Evolutionary conservation across 208 protist genomes (phyloP), one percentile per base, ranked within the genome.

Genomic region (Leishmania martiniquensis): DNA sequence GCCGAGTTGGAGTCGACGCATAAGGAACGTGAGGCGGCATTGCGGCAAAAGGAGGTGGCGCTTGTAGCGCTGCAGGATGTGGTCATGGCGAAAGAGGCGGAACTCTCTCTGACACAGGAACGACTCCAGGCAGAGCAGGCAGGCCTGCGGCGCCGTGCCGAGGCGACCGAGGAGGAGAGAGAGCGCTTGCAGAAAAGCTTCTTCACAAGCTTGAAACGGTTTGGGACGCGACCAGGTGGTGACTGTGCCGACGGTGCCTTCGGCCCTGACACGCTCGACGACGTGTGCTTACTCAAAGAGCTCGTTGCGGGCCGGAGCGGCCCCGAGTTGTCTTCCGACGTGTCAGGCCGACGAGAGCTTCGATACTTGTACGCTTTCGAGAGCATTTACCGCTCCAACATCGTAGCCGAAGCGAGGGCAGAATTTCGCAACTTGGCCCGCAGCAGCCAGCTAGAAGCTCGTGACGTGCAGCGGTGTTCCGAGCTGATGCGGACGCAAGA

Each of bases 311-410:
- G 22, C 45, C 66, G 72, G 42, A 72, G 63, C 0, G 65, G 77
- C 45, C 20, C 29, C 20, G 66, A 52, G n/a, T 20, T 77, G 22
- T 29, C 81, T 10, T 13, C 76, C n/a, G 60, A 66, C 17, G 77
- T 73, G 34, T 70, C 85, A n/a, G 73, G 80, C 69, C 60, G 68
- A 4, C 80, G 81, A 17, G 85, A 89, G 80, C 62, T 83, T 42
- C 71, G 76, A 52, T 81, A 85, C 80, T 74, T 89, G 39, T 59
- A 70, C 45, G 77, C 78, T 17, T 80, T 80, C 29, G 86, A 89
- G 75, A 80, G 79, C 52, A 75, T 86, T 66, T 85, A 85, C 80
- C 86, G 86, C 77, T 69, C 72, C 71, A 83, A 72, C 70, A 69
- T 89, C 60, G 57, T 83, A 32, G 62, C 65, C 37, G 86, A 89